Evolutionary conservation across 2,329 filamentous ascomycete genomes (phyloP).

Genomic region (Fusarium pseudocircinatum): DNA sequence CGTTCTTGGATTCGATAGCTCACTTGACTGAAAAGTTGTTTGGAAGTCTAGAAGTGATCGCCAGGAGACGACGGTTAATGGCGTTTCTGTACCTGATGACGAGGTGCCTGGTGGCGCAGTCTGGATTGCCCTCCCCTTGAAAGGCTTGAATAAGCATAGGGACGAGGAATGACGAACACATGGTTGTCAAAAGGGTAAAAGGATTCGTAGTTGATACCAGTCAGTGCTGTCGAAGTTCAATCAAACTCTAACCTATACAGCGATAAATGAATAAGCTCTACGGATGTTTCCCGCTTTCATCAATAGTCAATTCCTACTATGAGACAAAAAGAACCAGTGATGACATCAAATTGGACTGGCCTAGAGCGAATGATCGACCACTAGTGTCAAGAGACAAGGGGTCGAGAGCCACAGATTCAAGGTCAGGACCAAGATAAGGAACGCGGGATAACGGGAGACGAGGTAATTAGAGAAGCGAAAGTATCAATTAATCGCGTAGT

Average conservation of each 20-base stretch:
- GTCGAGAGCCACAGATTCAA: constrained; percentile 27
- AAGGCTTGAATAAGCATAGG: neutral
- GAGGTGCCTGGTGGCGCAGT: constrained; percentile 22
- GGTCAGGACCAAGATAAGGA: constrained; percentile 35
- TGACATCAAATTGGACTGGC: constrained; percentile 17
- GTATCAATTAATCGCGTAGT: constrained; percentile 6
- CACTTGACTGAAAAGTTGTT: neutral
- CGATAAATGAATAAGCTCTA: constrained; percentile 1
- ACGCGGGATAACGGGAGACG: constrained; percentile 6
- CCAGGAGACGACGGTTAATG: constrained; percentile 19
- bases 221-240: neutral
- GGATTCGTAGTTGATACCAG: neutral
- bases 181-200: neutral
- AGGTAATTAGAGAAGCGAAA: constrained; percentile 17
- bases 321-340: neutral
- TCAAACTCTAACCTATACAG: neutral
- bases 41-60: constrained; percentile 2
- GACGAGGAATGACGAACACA: constrained; percentile 4
- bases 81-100: constrained; percentile 27
- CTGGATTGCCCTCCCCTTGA: constrained; percentile 1
- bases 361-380: constrained; percentile 35
- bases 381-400: constrained; percentile 34
- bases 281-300: constrained; percentile 7
- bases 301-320: neutral
- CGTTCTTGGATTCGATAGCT: constrained; percentile 1